Evolutionary conservation across 805 yeast genomes (phyloP).

Genomic region (Barnettozyma wickerhamii): DNA sequence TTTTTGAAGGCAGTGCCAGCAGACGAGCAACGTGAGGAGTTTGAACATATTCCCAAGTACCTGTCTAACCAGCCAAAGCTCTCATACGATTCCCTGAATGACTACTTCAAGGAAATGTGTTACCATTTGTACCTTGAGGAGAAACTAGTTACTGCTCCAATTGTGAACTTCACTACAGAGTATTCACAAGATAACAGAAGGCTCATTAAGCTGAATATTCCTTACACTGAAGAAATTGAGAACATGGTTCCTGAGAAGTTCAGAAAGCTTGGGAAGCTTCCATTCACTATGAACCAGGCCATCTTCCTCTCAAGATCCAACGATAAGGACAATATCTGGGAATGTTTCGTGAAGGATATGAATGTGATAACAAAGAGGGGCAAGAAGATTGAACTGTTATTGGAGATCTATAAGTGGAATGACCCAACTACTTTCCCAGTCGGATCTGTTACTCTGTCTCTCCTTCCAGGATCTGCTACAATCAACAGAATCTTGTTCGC

Average conservation of each 20-base stretch:
- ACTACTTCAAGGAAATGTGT: slow-evolving; percentile 56
- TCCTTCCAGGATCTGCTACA: slow-evolving; percentile 62
- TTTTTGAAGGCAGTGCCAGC: slow-evolving; percentile 9
- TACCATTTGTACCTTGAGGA: slow-evolving; percentile 63
- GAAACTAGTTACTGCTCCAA: slow-evolving; percentile 41
- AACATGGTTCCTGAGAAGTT: slow-evolving; percentile 47
- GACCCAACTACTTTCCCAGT: slow-evolving; percentile 41
- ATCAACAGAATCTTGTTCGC: slow-evolving; percentile 61
- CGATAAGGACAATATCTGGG: slow-evolving; percentile 55
- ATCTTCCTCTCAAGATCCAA: slow-evolving; percentile 44
- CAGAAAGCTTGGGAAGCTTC: slow-evolving; percentile 50
- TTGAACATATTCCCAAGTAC: slow-evolving; percentile 24
- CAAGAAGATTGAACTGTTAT: slow-evolving; percentile 36
- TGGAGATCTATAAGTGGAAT: slow-evolving; percentile 59
- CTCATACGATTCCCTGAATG: slow-evolving; percentile 43
- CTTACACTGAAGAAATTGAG: slow-evolving; percentile 44
- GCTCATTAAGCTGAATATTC: slow-evolving; percentile 39
- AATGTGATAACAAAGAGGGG: slow-evolving; percentile 29
- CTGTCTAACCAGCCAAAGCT: slow-evolving; percentile 34
- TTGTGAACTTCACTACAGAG: slow-evolving; percentile 44
- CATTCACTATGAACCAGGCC: slow-evolving; percentile 56
- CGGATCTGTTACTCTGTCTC: slow-evolving; percentile 33
- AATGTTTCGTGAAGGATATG: slow-evolving; percentile 47
- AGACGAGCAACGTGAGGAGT: slow-evolving; percentile 23
- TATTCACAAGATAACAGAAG: slow-evolving; percentile 46